phyloP scores from a whole-genome alignment of 495 filamentous ascomycete genomes.

The Penicillium canariense region DNA sequence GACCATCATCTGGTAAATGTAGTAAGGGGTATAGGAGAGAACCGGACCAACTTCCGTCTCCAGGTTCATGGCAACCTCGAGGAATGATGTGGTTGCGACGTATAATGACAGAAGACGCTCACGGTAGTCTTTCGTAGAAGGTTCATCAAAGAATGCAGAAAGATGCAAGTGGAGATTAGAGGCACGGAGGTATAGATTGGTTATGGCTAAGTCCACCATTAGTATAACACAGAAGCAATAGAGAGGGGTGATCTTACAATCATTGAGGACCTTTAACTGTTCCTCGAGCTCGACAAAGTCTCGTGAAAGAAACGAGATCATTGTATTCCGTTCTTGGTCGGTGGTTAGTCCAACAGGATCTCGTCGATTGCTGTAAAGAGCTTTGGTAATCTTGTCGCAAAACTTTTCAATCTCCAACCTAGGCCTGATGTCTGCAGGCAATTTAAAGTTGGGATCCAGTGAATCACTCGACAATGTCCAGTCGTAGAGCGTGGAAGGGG shows the following conservation, averaged over 20 bases:
- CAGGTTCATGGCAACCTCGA: conserved; percentile 67
- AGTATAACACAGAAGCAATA: conserved; percentile 3
- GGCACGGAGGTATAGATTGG: conserved; percentile 72
- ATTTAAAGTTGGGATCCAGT: conserved; percentile 60
- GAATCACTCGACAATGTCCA: conserved; percentile 71
- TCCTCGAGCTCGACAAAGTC: conserved; percentile 55
- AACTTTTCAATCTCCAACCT: conserved; percentile 79
- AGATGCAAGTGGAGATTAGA: conserved; percentile 80
- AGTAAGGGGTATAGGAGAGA: conserved; percentile 74
- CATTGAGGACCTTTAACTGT: conserved; percentile 40
- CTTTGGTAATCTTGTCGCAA: conserved; percentile 80
- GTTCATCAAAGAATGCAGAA: conserved; percentile 85
- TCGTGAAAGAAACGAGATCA: conserved; percentile 55
- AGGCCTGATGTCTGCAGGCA: conserved; percentile 64
- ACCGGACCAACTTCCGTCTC: conserved; percentile 49
- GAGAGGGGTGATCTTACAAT: conserved; percentile 32
- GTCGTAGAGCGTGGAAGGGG: conserved; percentile 83
- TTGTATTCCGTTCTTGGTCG: conserved; percentile 65
- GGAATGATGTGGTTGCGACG: conserved; percentile 68
- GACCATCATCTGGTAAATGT: conserved; percentile 89
- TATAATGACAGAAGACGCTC: conserved; percentile 76
- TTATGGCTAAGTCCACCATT: conserved; percentile 51
- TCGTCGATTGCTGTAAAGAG: conserved; percentile 76
- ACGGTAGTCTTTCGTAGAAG: conserved; percentile 67
- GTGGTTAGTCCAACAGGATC: conserved; percentile 71